Evolutionary conservation across 2,329 filamentous ascomycete genomes (phyloP), one percentile per base, ranked within the genome.

Genomic region (Cladophialophora bantiana): DNA sequence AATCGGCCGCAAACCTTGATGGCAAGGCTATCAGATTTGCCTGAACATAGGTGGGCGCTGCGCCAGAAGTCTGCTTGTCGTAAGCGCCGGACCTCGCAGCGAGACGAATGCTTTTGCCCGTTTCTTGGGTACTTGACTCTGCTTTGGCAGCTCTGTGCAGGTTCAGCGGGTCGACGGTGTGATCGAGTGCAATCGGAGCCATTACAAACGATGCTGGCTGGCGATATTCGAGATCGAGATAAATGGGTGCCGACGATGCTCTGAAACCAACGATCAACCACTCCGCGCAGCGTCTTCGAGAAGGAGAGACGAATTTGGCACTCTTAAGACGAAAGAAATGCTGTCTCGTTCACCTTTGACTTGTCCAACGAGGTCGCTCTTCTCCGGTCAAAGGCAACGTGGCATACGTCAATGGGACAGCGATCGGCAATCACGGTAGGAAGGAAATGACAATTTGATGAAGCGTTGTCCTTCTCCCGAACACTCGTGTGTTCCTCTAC

Each of bases 11-110:
- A 74, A 88, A 86, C 36, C 78, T 75, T 1, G 82, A 83, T 0
- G 86, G 87, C 0, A 90, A 79, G 10, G 89, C 80, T 45, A 90
- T 81, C 42, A 90, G 79, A 71, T 90, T 90, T 45, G 87, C 86
- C 79, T 89, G 87, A 13, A 89, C 77, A 71, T 84, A 82, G 12
- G 79, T 80, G 0, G 84, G 83, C 2, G 86, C 84, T 1, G 87
- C 77, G 12, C 86, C 85, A 0, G 85, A 81, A 0, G 86, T 89
- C 20, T 78, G 69, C n/a, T 26, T 56, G 10, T 62, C 69, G 54
- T 66, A 70, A 26, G 15, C 35, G 15, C 65, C 68, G 32, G 62
- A 60, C 18, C 71, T 63, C 26, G 69, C 65, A 36, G 68, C 64
- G 7, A 66, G 66, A 40, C 71, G 70, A 45, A 71, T 56, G n/a